phyloP scores from a whole-genome alignment of 2,329 filamentous ascomycete species.

The Fusarium gaditjirri region DNA sequence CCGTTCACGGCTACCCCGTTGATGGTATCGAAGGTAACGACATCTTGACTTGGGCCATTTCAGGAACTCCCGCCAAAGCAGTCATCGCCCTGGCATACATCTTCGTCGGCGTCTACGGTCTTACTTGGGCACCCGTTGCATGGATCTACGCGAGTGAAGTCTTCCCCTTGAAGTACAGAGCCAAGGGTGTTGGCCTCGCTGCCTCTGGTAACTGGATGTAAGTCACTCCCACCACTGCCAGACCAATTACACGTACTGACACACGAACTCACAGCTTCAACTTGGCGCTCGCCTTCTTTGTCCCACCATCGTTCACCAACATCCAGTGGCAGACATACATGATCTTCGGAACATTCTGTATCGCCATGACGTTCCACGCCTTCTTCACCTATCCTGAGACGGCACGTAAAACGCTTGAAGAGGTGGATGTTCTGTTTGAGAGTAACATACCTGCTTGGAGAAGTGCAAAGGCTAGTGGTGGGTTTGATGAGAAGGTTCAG shows the following conservation, averaged over 20 bases:
- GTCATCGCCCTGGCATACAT: conserved; percentile 63
- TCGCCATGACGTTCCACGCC: conserved; percentile 55
- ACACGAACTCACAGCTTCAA: conserved; percentile 47
- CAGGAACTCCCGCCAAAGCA: conserved; percentile 57
- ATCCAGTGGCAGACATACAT: conserved; percentile 63
- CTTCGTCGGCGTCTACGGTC: conserved; percentile 52
- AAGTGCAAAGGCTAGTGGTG: conserved; percentile 18
- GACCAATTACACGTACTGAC: not conserved
- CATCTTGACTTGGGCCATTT: conserved; percentile 58
- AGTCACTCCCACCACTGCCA: conserved; percentile 8
- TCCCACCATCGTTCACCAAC: conserved; percentile 51
- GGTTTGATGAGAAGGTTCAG: conserved; percentile 34
- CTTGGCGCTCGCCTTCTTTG: conserved; percentile 53
- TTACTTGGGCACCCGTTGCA: conserved; percentile 61
- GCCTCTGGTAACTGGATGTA: conserved; percentile 58
- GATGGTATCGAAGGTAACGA: conserved; percentile 57
- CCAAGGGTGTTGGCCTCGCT: conserved; percentile 64
- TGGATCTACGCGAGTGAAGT: conserved; percentile 70
- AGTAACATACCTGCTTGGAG: conserved; percentile 38
- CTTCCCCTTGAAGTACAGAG: conserved; percentile 59
- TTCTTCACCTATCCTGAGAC: conserved; percentile 69
- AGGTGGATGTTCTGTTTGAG: conserved; percentile 40
- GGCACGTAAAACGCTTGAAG: conserved; percentile 45
- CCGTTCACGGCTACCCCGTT: conserved; percentile 57
- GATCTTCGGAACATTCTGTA: conserved; percentile 55